Conservation (phyloP, 768 basidiomycete species). For the Boletus patriciae region DNA sequence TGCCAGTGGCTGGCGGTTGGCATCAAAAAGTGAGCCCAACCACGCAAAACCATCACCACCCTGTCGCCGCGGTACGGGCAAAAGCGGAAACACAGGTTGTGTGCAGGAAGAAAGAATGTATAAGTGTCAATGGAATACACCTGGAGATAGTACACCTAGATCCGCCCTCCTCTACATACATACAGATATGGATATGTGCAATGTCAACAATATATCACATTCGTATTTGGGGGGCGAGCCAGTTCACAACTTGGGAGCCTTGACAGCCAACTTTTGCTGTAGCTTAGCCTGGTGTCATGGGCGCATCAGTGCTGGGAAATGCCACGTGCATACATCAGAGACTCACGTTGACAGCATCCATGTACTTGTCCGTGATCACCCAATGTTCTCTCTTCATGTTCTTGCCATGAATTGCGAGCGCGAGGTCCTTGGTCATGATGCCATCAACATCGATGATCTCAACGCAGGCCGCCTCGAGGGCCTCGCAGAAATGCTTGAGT, state of each 20-base stretch:
- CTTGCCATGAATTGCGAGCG: constrained; percentile 91
- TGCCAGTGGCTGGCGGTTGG: no score
- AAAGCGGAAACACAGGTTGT: not conserved
- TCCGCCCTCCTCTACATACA: constrained; percentile 13
- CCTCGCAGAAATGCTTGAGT: constrained; percentile 70
- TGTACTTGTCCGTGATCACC: constrained; percentile 92
- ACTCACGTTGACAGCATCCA: constrained; percentile 89
- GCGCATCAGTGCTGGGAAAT: constrained; percentile 14
- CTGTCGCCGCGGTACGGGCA: not conserved
- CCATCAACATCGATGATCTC: constrained; percentile 90
- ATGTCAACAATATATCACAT: constrained; percentile 16
- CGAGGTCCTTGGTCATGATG: constrained; percentile 97
- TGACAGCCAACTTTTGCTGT: constrained; percentile 42
- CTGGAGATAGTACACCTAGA: constrained; percentile 19
- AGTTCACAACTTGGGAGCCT: constrained; percentile 22
- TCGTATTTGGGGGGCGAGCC: not conserved
- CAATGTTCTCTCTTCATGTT: constrained; percentile 91
- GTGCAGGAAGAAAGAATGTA: not conserved
- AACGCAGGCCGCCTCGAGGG: constrained; percentile 84
- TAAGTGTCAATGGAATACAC: constrained; percentile 16
- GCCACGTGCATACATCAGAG: not conserved
- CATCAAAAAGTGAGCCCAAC: not conserved
- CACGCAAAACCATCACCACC: not conserved
- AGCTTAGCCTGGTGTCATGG: constrained; percentile 39
- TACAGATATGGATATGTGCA: constrained; percentile 12